Percentiles rank a stretch among this genome's conserved stretches.
phyloP scores from a whole-genome alignment of 768 basidiomycete genomes.

The Pleurotus platypus region DNA sequence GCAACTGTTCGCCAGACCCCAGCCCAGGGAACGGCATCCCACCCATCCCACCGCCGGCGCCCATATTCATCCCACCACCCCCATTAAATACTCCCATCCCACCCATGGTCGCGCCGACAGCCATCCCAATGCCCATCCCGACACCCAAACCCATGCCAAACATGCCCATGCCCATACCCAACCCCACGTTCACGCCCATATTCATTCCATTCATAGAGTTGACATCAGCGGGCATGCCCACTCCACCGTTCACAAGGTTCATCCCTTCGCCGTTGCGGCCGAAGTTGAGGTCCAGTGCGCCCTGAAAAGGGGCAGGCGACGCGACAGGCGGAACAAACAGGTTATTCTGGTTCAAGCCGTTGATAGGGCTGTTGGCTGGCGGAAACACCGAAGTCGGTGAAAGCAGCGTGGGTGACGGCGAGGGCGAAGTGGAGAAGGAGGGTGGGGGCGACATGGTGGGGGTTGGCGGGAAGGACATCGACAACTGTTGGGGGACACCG shows the following conservation, averaged over 20 bases:
- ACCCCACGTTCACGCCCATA: neutral
- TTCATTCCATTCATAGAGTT: neutral
- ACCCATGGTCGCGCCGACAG: neutral
- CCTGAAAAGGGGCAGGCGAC: neutral
- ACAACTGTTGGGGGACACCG: neutral
- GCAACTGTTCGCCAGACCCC: neutral
- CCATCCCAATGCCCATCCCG: slow-evolving; percentile 6
- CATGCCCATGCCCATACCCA: slow-evolving; percentile 5
- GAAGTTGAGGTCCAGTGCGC: neutral
- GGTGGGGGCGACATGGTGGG: neutral
- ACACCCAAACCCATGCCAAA: slow-evolving; percentile 5
- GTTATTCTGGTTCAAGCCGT: neutral
- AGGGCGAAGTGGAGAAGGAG: neutral
- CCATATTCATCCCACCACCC: neutral
- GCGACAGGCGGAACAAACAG: neutral
- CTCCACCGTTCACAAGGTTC: neutral
- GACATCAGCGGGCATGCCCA: neutral
- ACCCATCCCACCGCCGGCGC: neutral
- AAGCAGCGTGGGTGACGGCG: neutral
- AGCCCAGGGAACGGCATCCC: neutral
- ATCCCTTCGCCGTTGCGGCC: neutral
- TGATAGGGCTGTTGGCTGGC: neutral
- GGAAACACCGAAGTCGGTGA: neutral
- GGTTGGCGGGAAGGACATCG: neutral
- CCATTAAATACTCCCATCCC: neutral